Evolutionary conservation across 2,329 filamentous ascomycete genomes (phyloP), one percentile per base, ranked within the genome.

Genomic region (Fusarium falciforme): DNA sequence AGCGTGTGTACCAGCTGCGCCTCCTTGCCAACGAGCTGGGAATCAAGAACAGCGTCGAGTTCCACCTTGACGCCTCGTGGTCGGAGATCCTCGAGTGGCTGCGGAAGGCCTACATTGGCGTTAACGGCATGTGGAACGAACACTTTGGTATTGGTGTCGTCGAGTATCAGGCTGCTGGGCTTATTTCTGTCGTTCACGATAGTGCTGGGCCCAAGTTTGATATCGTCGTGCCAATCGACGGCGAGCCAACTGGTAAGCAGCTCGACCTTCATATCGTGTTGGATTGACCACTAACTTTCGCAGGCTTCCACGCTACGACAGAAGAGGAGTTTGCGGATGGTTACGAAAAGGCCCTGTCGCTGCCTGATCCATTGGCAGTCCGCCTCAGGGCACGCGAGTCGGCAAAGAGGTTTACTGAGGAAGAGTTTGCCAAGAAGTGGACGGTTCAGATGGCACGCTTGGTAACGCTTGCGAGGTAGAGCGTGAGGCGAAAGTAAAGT

Each of bases 41-140:
- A 66, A 93, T 98, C 82, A 94, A 93, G 79, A 93, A 97, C 61
- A 87, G 89, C 16, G 95, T 98, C 49, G 91, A 94, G 66, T 99
- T 99, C 81, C 90, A 97, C 72, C 92, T 95, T 65, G 95, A 99
- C 81, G 95, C 94, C 1, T 91, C 93, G 29, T 99, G 96, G 95
- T 91, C 93, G 5, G 90, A 94, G 76, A 94, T 99, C 62, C 87
- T 98, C 11, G 89, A 93, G 35, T 95, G 94, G 90, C 86, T 98
- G 70, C 86, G 90, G 62, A 91, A 87, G 71, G 92, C 93, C 5
- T 96, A 91, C 20, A 90, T 99, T 2, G 96, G 96, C 59, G 95
- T 97, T 33, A 99, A 99, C 78, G 94, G 93, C 79, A 99, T 99
- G 96, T 99, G 96, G 96, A 98, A 98, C 81, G 96, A 99, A 85